phyloP scores from a whole-genome alignment of 129 eudicot genomes.

The Pseudognaphalium luteoalbum region DNA sequence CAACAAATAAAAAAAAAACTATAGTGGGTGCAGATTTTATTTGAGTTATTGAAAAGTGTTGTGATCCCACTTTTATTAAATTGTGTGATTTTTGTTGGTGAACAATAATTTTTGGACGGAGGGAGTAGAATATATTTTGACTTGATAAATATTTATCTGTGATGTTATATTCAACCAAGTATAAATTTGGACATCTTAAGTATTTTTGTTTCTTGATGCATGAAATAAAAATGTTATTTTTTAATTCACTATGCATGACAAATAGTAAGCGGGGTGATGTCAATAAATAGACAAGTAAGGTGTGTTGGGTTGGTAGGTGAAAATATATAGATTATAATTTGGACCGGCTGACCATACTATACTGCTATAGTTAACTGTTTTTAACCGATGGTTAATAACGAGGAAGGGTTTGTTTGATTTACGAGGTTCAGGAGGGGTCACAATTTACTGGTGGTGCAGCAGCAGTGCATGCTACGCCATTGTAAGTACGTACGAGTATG shows the following conservation, averaged over 20 bases:
- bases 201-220: too few species aligned
- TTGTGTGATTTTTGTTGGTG: too few species aligned
- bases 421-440: conserved; percentile 40
- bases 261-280: not conserved
- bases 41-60: too few species aligned
- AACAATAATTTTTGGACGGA: too few species aligned
- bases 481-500: conserved; percentile 15
- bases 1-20: too few species aligned
- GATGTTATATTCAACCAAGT: too few species aligned
- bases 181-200: too few species aligned
- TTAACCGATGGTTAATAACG: conserved; percentile 27
- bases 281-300: conserved; percentile 22
- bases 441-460: conserved; percentile 10
- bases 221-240: too few species aligned
- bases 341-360: not conserved
- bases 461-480: conserved; percentile 13
- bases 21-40: too few species aligned
- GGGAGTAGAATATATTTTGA: too few species aligned
- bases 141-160: too few species aligned
- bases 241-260: not conserved
- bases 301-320: conserved; percentile 26
- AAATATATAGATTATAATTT: not conserved
- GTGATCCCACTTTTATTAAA: too few species aligned
- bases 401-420: conserved; percentile 34
- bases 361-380: not conserved